Conservation (phyloP, 2,329 filamentous ascomycete genomes). For the Xylaria sp. region DNA sequence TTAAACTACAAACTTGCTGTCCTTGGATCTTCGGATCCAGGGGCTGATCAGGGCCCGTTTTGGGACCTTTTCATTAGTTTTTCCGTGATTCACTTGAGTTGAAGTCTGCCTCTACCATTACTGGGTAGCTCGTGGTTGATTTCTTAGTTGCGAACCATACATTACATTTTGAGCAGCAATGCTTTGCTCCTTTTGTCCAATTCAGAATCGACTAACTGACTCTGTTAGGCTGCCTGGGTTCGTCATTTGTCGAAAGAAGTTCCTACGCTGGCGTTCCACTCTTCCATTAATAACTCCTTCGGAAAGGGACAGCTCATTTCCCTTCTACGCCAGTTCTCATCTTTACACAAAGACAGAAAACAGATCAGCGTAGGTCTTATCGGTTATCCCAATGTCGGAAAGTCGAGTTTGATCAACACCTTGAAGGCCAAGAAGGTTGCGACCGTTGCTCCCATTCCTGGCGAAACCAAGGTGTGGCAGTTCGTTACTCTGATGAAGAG, state of each 20-base stretch:
- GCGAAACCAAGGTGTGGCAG: slow-evolving; percentile 97
- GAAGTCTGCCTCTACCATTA: slow-evolving; percentile 68
- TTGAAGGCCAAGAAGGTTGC: slow-evolving; percentile 91
- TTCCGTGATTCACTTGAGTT: slow-evolving; percentile 91
- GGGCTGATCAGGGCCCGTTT: slow-evolving; percentile 77
- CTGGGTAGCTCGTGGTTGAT: slow-evolving; percentile 62
- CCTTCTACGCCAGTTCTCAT: slow-evolving; percentile 86
- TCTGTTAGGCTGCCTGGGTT: slow-evolving; percentile 74
- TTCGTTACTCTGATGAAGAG: slow-evolving; percentile 94
- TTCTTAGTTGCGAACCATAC: slow-evolving; percentile 99
- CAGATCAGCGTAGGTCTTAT: slow-evolving; percentile 91
- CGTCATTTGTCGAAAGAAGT: slow-evolving; percentile 81
- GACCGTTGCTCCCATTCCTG: slow-evolving; percentile 88
- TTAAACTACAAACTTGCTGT: slow-evolving; percentile 66
- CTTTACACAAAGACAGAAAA: slow-evolving; percentile 82
- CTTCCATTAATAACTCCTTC: slow-evolving; percentile 91
- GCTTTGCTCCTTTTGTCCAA: background rate
- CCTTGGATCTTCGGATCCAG: slow-evolving; percentile 56
- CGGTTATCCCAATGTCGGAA: slow-evolving; percentile 86
- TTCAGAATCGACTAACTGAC: slow-evolving; percentile 3
- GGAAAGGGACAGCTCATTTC: slow-evolving; percentile 93
- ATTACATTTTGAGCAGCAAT: slow-evolving; percentile 42
- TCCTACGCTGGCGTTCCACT: slow-evolving; percentile 91
- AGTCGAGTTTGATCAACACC: slow-evolving; percentile 90
- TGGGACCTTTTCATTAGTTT: slow-evolving; percentile 72